phyloP scores from a whole-genome alignment of 257 asterid genomes.

The Catharanthus roseus region DNA sequence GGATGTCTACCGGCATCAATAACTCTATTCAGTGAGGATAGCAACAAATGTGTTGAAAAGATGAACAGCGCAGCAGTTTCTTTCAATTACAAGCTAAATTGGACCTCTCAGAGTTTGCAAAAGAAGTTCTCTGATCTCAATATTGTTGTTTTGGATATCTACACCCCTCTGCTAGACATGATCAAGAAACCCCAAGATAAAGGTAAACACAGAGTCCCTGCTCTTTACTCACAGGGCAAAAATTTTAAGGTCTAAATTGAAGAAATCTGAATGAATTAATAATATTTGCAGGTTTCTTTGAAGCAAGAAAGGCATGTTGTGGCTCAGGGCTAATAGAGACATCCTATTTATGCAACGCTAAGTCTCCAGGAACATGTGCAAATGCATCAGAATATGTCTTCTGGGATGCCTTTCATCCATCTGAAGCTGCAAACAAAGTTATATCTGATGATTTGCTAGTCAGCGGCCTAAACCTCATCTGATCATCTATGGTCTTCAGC shows the following conservation, averaged over 20 bases:
- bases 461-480: constrained; percentile 64
- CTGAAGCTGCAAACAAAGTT: constrained; percentile 72
- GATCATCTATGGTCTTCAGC: neutral
- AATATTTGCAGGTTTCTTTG: constrained; percentile 54
- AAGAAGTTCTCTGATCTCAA: constrained; percentile 46
- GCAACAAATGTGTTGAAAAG: constrained; percentile 55
- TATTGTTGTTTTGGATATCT: constrained; percentile 66
- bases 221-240: neutral
- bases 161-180: constrained; percentile 57
- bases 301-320: constrained; percentile 88
- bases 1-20: constrained; percentile 81
- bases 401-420: constrained; percentile 88
- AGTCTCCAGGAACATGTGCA: constrained; percentile 73
- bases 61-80: constrained; percentile 58
- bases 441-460: constrained; percentile 61
- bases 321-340: constrained; percentile 80
- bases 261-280: neutral
- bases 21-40: constrained; percentile 70
- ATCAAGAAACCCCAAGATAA: constrained; percentile 58
- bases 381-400: constrained; percentile 76
- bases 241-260: too few relatives aligned
- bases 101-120: constrained; percentile 56
- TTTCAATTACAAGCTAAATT: constrained; percentile 65
- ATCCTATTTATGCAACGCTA: constrained; percentile 60
- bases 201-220: constrained; percentile 23